Percentiles rank a stretch among this genome's conserved stretches.
Evolutionary conservation across 371 early-diverging fungal species (phyloP).

Genomic region (Basidiobolus meristosporus): DNA sequence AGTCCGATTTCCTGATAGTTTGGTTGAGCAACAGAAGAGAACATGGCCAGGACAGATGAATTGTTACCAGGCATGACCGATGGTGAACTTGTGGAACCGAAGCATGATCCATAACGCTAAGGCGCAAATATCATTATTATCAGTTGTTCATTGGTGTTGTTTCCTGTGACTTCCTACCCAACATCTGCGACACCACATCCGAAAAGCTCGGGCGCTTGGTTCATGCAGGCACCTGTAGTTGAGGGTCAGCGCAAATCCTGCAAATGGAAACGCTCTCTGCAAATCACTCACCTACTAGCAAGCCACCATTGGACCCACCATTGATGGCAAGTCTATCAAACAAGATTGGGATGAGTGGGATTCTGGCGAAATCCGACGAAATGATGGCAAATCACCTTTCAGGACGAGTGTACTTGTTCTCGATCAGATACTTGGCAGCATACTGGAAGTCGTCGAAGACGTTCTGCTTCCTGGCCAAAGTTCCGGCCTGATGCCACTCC

Average conservation of each 20-base stretch:
- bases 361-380: too few relatives aligned
- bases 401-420: constrained; percentile 13
- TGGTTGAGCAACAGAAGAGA: background rate
- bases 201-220: constrained; percentile 26
- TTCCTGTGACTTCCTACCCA: too few relatives aligned
- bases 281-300: constrained; percentile 26
- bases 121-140: too few relatives aligned
- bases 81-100: constrained; percentile 35
- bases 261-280: constrained; percentile 11
- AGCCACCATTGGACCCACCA: constrained; percentile 56
- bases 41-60: too few relatives aligned
- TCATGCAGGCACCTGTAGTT: constrained; percentile 6
- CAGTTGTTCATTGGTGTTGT: too few relatives aligned
- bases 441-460: constrained; percentile 25
- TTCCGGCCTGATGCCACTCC: constrained; percentile 21
- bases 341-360: too few relatives aligned
- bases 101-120: constrained; percentile 30
- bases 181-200: constrained; percentile 22
- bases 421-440: constrained; percentile 17
- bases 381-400: constrained; percentile 20
- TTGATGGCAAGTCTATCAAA: constrained; percentile 44
- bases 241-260: background rate
- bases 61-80: constrained; percentile 23
- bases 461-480: constrained; percentile 15
- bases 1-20: constrained; percentile 18